These are phyloP conservation scores for Cladophialophora chaetospira DNA, from an alignment of 2,329 filamentous ascomycete genomes.

Conservation along the genomic window DNA sequence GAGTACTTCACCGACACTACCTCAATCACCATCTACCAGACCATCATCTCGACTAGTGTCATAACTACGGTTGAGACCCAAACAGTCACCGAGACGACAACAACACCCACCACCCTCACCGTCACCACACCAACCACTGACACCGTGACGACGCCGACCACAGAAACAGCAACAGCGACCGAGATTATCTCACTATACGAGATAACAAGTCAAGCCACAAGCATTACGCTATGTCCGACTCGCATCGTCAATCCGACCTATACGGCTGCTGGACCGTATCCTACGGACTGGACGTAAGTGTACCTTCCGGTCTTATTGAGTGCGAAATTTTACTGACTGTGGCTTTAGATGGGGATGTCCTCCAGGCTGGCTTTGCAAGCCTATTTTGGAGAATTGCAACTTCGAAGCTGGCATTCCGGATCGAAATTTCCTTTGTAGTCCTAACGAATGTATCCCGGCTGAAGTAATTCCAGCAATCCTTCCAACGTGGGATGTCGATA, in stretches of 20 bases:
- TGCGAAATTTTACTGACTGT: not conserved
- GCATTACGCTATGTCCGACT: slow-evolving; percentile 36
- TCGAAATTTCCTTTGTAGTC: slow-evolving; percentile 42
- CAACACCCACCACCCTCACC: slow-evolving; percentile 12
- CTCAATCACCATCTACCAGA: slow-evolving; percentile 28
- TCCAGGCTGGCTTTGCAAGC: slow-evolving; percentile 47
- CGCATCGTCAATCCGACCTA: slow-evolving; percentile 38
- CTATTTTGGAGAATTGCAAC: slow-evolving; percentile 43
- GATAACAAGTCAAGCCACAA: slow-evolving; percentile 20
- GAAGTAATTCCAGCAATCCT: slow-evolving; percentile 35
- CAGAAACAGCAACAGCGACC: slow-evolving; percentile 12
- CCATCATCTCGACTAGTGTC: slow-evolving; percentile 27
- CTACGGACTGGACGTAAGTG: slow-evolving; percentile 35
- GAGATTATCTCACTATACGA: slow-evolving; percentile 18
- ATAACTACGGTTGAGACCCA: slow-evolving; percentile 25
- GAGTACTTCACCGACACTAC: slow-evolving; percentile 18
- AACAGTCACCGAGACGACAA: slow-evolving; percentile 24
- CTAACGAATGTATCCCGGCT: slow-evolving; percentile 43
- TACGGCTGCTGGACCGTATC: slow-evolving; percentile 34
- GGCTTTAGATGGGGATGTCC: slow-evolving; percentile 46
- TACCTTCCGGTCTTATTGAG: not conserved
- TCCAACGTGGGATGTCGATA: slow-evolving; percentile 34
- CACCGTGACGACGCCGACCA: not conserved
- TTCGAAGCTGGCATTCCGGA: slow-evolving; percentile 46
- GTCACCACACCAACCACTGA: slow-evolving; percentile 6